Evolutionary conservation across 148 eudicot species (phyloP).

Genomic region (Persicaria tinctoria): DNA sequence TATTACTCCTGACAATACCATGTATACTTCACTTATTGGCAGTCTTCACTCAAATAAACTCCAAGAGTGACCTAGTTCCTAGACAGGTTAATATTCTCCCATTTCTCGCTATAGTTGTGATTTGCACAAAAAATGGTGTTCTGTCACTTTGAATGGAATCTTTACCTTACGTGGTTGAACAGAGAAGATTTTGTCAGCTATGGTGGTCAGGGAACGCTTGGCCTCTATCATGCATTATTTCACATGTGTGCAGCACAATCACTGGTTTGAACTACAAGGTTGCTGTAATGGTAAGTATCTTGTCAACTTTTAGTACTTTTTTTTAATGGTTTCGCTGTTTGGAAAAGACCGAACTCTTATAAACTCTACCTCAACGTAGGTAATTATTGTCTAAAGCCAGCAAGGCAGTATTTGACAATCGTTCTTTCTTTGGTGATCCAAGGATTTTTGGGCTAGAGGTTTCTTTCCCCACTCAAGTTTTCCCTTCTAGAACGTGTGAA

Average conservation of each 20-base stretch:
- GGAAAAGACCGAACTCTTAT: background rate
- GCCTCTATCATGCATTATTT: background rate
- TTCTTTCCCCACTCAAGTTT: too few species aligned
- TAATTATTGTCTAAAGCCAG: background rate
- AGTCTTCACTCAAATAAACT: constrained; percentile 49
- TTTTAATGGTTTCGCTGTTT: background rate
- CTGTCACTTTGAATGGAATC: background rate
- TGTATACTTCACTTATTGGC: constrained; percentile 61
- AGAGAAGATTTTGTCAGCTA: background rate
- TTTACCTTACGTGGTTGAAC: background rate
- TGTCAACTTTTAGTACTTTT: background rate
- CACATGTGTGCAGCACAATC: background rate
- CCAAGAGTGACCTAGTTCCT: background rate
- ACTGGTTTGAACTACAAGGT: background rate
- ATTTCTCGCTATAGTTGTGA: background rate
- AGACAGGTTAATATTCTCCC: background rate
- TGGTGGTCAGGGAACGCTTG: background rate
- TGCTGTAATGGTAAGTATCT: background rate
- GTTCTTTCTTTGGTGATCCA: background rate
- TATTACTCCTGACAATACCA: constrained; percentile 50
- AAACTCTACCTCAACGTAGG: background rate
- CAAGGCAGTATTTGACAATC: background rate
- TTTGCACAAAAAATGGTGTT: background rate
- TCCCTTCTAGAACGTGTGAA: too few species aligned
- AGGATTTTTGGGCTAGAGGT: background rate